Percentiles rank a stretch among this genome's conserved stretches.
phyloP scores from a whole-genome alignment of 768 basidiomycete genomes.

The Hygrophoropsis aurantiaca region DNA sequence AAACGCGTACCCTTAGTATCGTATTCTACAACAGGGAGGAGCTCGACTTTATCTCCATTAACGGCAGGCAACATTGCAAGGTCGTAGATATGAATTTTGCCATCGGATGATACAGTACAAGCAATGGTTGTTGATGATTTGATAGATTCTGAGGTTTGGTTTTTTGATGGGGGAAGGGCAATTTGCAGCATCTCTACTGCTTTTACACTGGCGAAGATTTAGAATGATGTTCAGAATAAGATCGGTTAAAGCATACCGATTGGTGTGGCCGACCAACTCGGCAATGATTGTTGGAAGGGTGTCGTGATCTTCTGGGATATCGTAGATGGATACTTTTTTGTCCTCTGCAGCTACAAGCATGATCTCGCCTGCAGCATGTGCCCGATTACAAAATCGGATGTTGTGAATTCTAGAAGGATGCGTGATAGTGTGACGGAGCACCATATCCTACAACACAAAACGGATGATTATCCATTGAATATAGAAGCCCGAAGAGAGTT shows the following conservation, averaged over 20 bases:
- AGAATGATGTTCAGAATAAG: not conserved
- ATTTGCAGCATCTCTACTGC: conserved; percentile 69
- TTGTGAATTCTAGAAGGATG: conserved; percentile 87
- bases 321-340: conserved; percentile 81
- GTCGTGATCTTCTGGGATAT: conserved; percentile 46
- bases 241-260: conserved; percentile 56
- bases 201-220: conserved; percentile 60
- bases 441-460: conserved; percentile 65
- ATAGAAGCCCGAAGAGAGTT: not conserved
- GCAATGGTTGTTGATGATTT: conserved; percentile 57
- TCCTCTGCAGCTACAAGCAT: conserved; percentile 89
- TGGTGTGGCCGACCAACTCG: conserved; percentile 75
- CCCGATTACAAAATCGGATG: conserved; percentile 68
- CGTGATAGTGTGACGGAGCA: conserved; percentile 64
- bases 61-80: conserved; percentile 47
- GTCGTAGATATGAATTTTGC: conserved; percentile 78
- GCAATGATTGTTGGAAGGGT: conserved; percentile 61
- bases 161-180: conserved; percentile 43
- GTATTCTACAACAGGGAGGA: conserved; percentile 61
- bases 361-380: conserved; percentile 58
- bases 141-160: conserved; percentile 9
- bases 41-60: conserved; percentile 9
- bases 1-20: conserved; percentile 86
- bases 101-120: conserved; percentile 87
- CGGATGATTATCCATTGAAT: not conserved